Evolutionary conservation across 2,329 filamentous ascomycete species (phyloP).

Genomic region (Penicillium hordei): DNA sequence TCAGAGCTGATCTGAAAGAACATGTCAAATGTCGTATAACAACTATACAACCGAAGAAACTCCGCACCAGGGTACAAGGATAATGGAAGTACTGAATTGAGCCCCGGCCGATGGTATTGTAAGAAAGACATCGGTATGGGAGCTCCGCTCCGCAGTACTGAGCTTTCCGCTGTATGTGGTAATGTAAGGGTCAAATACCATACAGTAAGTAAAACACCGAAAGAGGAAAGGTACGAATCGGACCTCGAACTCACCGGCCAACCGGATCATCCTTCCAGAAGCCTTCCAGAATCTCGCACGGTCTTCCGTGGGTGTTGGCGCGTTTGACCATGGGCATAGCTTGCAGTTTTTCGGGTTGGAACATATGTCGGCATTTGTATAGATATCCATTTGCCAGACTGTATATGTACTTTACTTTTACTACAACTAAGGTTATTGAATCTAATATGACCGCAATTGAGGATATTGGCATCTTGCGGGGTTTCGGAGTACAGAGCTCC

Average conservation of each 20-base stretch:
- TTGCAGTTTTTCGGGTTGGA: slow-evolving; percentile 3
- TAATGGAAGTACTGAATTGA: not conserved
- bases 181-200: not conserved
- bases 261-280: slow-evolving; percentile 27
- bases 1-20: not conserved
- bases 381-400: not conserved
- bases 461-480: slow-evolving; percentile 6
- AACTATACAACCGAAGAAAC: not conserved
- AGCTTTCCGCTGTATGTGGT: not conserved
- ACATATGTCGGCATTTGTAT: slow-evolving; percentile 8
- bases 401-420: not conserved
- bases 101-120: not conserved
- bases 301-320: slow-evolving; percentile 8
- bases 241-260: slow-evolving; percentile 6
- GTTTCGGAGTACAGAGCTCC: slow-evolving; percentile 14
- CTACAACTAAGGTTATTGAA: not conserved
- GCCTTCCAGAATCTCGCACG: slow-evolving; percentile 19
- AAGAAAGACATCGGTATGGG: not conserved
- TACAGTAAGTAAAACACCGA: slow-evolving; percentile 4
- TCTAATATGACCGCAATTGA: not conserved
- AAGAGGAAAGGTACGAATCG: slow-evolving; percentile 8
- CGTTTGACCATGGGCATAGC: slow-evolving; percentile 19
- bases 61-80: not conserved
- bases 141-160: slow-evolving; percentile 2
- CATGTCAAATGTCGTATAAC: not conserved